Evolutionary conservation across 208 protist species (phyloP).

Genomic region (Herpetomonas muscarum): DNA sequence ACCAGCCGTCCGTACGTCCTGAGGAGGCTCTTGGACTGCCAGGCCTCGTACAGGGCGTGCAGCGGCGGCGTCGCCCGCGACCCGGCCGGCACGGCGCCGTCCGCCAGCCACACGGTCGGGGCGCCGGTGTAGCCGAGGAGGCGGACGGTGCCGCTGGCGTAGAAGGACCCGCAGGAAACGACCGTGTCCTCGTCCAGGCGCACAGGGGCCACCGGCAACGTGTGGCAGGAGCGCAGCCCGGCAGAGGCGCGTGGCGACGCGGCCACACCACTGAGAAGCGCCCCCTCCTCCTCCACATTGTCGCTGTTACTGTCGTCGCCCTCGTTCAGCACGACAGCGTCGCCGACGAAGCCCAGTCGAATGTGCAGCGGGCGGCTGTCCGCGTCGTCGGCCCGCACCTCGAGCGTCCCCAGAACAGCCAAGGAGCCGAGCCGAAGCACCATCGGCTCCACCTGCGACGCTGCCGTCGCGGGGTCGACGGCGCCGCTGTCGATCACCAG

Average conservation of each 20-base stretch:
- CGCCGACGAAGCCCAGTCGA: slow-evolving; percentile 10
- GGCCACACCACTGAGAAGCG: too few species aligned
- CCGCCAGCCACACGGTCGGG: slow-evolving; percentile 27
- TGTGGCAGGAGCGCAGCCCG: too few species aligned
- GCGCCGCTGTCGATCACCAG: slow-evolving; percentile 12
- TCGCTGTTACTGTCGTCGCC: too few species aligned
- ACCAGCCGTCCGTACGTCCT: background rate
- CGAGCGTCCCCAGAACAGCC: slow-evolving; percentile 26
- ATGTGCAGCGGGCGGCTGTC: slow-evolving; percentile 14
- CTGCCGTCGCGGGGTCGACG: background rate
- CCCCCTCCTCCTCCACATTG: too few species aligned
- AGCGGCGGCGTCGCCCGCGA: slow-evolving; percentile 9
- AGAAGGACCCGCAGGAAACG: slow-evolving; percentile 24
- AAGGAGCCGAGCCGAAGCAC: too few species aligned
- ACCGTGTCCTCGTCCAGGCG: slow-evolving; percentile 15
- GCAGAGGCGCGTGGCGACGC: too few species aligned
- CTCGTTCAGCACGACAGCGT: background rate
- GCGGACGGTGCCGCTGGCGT: slow-evolving; percentile 18
- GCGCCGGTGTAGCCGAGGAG: slow-evolving; percentile 12
- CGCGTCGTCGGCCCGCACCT: slow-evolving; percentile 1
- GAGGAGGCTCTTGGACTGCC: slow-evolving; percentile 1
- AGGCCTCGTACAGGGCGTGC: background rate
- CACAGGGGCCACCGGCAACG: too few species aligned
- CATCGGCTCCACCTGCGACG: too few species aligned
- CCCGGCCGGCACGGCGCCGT: slow-evolving; percentile 1